These are phyloP conservation scores for Funneliformis geosporum DNA, from an alignment of 192 early-diverging fungal genomes.

Conservation along the genomic window DNA sequence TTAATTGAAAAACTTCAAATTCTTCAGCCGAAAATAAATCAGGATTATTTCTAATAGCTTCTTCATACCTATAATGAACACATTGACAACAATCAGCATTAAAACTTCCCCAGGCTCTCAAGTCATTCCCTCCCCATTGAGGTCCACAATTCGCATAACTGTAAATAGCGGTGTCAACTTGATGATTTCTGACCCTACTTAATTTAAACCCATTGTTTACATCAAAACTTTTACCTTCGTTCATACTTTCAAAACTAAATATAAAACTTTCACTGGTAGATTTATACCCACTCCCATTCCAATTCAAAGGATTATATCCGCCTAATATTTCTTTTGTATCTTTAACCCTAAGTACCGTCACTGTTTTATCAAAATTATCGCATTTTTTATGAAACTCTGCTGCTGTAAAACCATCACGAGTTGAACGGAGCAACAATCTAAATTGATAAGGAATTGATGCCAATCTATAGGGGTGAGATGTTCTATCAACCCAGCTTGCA, in stretches of 20 bases:
- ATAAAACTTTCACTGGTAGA: conserved; percentile 4
- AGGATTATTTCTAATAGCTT: neutral
- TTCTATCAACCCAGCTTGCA: conserved; percentile 5
- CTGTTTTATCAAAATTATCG: conserved; percentile 9
- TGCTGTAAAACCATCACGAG: conserved; percentile 2
- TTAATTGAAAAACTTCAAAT: conserved; percentile 24
- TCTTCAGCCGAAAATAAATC: conserved; percentile 14
- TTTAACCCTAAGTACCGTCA: conserved; percentile 1
- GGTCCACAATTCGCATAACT: conserved; percentile 6
- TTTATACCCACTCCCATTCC: conserved; percentile 11
- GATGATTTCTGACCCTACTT: neutral
- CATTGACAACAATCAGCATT: conserved; percentile 18
- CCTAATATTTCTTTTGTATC: neutral
- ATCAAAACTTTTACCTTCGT: neutral
- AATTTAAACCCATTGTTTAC: neutral
- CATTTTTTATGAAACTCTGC: conserved; percentile 23
- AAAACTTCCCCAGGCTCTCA: conserved; percentile 18
- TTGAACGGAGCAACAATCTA: conserved; percentile 1
- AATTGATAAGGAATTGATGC: conserved; percentile 21
- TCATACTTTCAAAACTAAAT: neutral
- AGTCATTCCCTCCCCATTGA: conserved; percentile 2
- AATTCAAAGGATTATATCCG: conserved; percentile 19
- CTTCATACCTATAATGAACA: conserved; percentile 1
- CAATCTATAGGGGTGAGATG: neutral
- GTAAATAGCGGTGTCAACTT: conserved; percentile 1